Conservation (phyloP, 352 stramenopile species). For the Pythium plurisporium region DNA sequence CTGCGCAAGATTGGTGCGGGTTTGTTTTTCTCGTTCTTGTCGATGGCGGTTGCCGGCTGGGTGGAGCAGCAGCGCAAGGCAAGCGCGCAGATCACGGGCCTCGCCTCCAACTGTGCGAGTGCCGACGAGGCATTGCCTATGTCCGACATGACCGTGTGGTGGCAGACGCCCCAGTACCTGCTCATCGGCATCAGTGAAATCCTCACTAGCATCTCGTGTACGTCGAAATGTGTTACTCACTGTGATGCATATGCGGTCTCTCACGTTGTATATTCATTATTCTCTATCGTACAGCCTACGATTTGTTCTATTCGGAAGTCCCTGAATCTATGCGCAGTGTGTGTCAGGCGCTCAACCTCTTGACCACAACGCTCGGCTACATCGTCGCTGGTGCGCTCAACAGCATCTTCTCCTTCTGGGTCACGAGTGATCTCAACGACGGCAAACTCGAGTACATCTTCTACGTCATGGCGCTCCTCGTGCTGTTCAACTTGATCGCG, state of each 20-base stretch:
- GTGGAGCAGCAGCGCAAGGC: constrained; percentile 72
- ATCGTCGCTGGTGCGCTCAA: constrained; percentile 80
- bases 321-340: constrained; percentile 89
- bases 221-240: constrained; percentile 1
- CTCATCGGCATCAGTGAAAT: constrained; percentile 88
- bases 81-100: constrained; percentile 30
- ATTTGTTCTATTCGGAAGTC: constrained; percentile 92
- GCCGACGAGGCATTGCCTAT: constrained; percentile 56
- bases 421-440: constrained; percentile 88
- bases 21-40: constrained; percentile 74
- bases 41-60: constrained; percentile 67
- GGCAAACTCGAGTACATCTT: constrained; percentile 90
- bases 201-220: constrained; percentile 87
- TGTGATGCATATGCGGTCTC: not conserved
- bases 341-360: constrained; percentile 85
- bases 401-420: constrained; percentile 88
- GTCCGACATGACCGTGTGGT: constrained; percentile 84
- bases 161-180: constrained; percentile 89
- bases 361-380: constrained; percentile 87
- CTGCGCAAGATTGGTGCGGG: constrained; percentile 86
- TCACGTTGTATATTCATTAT: not conserved
- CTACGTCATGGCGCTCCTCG: constrained; percentile 72
- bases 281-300: constrained; percentile 45
- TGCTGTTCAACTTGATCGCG: constrained; percentile 59
- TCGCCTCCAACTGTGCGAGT: constrained; percentile 73